Evolutionary conservation across 2,329 filamentous ascomycete genomes (phyloP).

Genomic region (Acephala macrosclerotiorum): DNA sequence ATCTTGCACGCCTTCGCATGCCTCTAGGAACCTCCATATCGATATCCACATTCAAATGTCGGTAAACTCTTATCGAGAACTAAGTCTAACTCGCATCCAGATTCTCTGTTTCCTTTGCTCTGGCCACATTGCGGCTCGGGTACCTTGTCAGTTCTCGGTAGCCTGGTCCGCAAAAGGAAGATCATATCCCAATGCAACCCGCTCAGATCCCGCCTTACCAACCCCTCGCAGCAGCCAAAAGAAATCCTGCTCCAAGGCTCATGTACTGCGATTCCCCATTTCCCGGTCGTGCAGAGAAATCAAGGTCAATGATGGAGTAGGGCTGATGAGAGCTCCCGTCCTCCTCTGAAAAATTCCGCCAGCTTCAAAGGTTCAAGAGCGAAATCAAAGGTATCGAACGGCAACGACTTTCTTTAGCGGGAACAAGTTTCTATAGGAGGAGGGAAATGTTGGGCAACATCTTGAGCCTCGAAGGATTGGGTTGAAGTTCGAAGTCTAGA

Average conservation of each 20-base stretch:
- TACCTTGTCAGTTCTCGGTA: background rate
- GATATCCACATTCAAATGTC: background rate
- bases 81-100: background rate
- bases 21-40: no score
- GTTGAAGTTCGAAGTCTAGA: background rate
- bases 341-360: no score
- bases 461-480: background rate
- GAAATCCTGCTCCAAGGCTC: background rate
- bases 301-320: background rate
- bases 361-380: no score
- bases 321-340: background rate
- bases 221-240: background rate
- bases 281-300: no score
- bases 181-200: background rate
- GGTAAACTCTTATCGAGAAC: background rate
- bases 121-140: background rate
- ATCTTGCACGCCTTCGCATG: background rate
- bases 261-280: no score
- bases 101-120: background rate
- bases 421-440: no score
- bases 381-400: background rate
- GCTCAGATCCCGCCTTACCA: background rate
- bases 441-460: no score
- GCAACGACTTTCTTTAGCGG: background rate
- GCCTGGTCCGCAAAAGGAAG: background rate